Evolutionary conservation across 805 yeast genomes (phyloP).

Genomic region (Pichia eremophila): DNA sequence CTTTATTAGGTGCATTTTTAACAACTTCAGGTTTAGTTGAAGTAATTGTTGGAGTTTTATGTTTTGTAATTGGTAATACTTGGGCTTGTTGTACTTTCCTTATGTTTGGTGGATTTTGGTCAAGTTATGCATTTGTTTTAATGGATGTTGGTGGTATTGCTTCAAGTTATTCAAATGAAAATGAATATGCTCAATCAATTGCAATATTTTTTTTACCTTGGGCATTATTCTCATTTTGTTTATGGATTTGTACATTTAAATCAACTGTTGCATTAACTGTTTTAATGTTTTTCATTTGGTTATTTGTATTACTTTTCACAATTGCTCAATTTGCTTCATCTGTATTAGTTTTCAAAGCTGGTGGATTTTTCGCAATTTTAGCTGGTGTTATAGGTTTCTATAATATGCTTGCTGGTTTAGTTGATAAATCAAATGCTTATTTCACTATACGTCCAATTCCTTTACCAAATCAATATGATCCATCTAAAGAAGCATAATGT

Average conservation of each 20-base stretch:
- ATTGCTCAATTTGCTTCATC: constrained; percentile 34
- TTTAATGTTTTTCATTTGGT: constrained; percentile 34
- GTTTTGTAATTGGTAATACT: constrained; percentile 41
- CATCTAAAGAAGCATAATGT: constrained; percentile 7
- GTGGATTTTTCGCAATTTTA: constrained; percentile 39
- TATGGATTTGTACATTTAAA: constrained; percentile 39
- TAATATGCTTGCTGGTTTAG: constrained; percentile 38
- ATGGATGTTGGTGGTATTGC: constrained; percentile 36
- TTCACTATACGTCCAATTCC: constrained; percentile 39
- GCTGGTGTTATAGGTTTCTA: constrained; percentile 38
- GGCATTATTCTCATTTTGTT: constrained; percentile 39
- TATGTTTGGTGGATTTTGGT: constrained; percentile 49
- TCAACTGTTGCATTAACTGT: constrained; percentile 34
- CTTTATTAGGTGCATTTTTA: constrained; percentile 36
- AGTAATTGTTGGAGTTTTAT: constrained; percentile 42
- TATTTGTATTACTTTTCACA: constrained; percentile 37
- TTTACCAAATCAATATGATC: constrained; percentile 31
- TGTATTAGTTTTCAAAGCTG: constrained; percentile 30
- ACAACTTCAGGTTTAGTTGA: constrained; percentile 44
- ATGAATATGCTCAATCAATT: constrained; percentile 33
- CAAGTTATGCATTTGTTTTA: constrained; percentile 37
- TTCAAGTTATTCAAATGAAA: constrained; percentile 28
- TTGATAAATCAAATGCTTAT: constrained; percentile 49
- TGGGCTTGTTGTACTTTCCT: constrained; percentile 47
- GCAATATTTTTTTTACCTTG: constrained; percentile 44